Base-by-base conservation (phyloP, 257 asterid genomes). In the Hygrophila difformis region DNA sequence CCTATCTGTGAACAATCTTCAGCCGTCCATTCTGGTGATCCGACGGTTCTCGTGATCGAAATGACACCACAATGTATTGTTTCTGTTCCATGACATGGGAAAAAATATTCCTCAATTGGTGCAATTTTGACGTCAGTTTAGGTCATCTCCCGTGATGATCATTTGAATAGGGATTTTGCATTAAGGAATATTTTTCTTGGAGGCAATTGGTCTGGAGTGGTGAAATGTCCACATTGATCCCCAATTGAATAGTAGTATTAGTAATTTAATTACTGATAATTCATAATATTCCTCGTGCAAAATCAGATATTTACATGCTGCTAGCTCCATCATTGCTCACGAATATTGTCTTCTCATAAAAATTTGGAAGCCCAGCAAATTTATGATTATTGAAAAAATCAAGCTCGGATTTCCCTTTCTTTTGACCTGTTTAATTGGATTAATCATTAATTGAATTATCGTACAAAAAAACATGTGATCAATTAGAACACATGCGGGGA, bases 301-400 rank as follows among this genome's bases (percentile, higher is more conserved):
- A 29, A 56, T 39, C 21, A 40, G 44, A 60, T 64, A 59, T 70
- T 53, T 61, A 60, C 67, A 60, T n/a, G 5, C 31, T 24, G 5
- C 31, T 3, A 24, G 31, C 5, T 55, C 62, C 59, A 9, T 36
- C 15, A 9, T 16, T 35, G 17, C 23, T 60, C 37, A 61, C 5
- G 60, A 53, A 51, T n/a, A n/a, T n/a, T 49, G 62, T 54, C 83
- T 59, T 74, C 71, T 71, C 49, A 55, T 45, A 3, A 62, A 61
- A 56, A 52, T 43, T 51, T 64, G 94, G 72, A 59, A 53, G 28
- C 52, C 67, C 78, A 70, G 35, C 65, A 76, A 53, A 64, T 39
- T 58, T 47, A 72, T 26, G 52, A 79, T 24, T 38, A 65, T 45
- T 62, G 75, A 55, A 43, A 44, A 61, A 57, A 57, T 5, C 39